These are phyloP conservation scores for Vinca major DNA, from an alignment of 305 asterid genomes.

Conservation along the genomic window DNA sequence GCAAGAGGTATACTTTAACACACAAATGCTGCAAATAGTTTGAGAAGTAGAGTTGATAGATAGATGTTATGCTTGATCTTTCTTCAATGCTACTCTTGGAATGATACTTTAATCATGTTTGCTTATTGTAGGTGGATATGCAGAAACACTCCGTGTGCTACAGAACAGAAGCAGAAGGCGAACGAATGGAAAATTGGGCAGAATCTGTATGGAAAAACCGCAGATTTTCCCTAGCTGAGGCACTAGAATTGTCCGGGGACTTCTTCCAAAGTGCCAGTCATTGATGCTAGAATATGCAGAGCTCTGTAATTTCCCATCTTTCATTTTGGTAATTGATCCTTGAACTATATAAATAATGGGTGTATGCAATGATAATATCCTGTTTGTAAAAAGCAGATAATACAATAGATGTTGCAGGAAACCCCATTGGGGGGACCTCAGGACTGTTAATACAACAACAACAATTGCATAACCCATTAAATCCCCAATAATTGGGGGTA, in stretches of 20 bases:
- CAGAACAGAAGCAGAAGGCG: slow-evolving; percentile 77
- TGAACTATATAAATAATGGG: not conserved
- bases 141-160: slow-evolving; percentile 61
- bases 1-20: slow-evolving; percentile 85
- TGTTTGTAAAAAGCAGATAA: not conserved
- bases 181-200: slow-evolving; percentile 60
- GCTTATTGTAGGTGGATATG: slow-evolving; percentile 67
- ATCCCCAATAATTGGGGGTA: no score
- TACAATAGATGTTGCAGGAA: no score
- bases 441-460: no score
- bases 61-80: not conserved
- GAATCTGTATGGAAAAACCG: slow-evolving; percentile 55
- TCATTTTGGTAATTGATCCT: not conserved
- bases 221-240: slow-evolving; percentile 60
- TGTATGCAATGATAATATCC: not conserved
- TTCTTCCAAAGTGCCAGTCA: slow-evolving; percentile 39
- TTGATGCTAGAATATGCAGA: slow-evolving; percentile 74
- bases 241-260: slow-evolving; percentile 49
- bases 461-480: no score
- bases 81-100: not conserved
- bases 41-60: not conserved
- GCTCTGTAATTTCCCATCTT: slow-evolving; percentile 30
- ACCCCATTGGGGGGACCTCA: no score
- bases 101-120: not conserved
- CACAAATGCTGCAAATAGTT: not conserved